Evolutionary conservation across 1,139 yeast species (phyloP).

Genomic region (Pneumocystis oryctolagi): DNA sequence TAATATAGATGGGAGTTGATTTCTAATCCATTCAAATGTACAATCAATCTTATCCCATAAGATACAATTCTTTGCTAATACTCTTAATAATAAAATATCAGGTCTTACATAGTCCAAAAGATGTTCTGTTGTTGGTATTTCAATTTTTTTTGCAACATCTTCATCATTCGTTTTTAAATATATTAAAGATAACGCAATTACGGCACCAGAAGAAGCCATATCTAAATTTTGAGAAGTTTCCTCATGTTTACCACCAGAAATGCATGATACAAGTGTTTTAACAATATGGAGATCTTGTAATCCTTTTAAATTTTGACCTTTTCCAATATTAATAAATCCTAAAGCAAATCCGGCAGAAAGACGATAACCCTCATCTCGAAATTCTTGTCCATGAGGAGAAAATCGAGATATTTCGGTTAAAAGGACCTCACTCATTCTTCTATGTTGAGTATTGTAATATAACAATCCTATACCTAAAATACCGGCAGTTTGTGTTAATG

Average conservation of each 20-base stretch:
- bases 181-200: conserved; percentile 60
- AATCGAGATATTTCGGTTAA: conserved; percentile 41
- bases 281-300: conserved; percentile 55
- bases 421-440: conserved; percentile 74
- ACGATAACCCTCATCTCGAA: conserved; percentile 66
- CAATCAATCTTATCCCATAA: conserved; percentile 56
- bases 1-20: conserved; percentile 17
- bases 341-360: conserved; percentile 78
- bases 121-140: conserved; percentile 47
- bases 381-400: conserved; percentile 3
- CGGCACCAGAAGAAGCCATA: conserved; percentile 68
- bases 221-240: conserved; percentile 50
- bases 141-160: conserved; percentile 48
- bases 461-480: conserved; percentile 77
- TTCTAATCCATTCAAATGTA: conserved; percentile 44
- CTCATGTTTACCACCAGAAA: conserved; percentile 39
- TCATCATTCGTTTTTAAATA: conserved; percentile 53
- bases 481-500: conserved; percentile 83
- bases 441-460: conserved; percentile 62
- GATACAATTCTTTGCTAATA: conserved; percentile 55
- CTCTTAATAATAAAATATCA: conserved; percentile 55
- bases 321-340: conserved; percentile 76
- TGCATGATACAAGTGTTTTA: conserved; percentile 45
- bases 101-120: conserved; percentile 65
- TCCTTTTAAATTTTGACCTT: conserved; percentile 50